These are phyloP conservation scores for Trichoderma simmonsii DNA, from an alignment of 2,329 filamentous ascomycete species.

Conservation along the genomic window DNA sequence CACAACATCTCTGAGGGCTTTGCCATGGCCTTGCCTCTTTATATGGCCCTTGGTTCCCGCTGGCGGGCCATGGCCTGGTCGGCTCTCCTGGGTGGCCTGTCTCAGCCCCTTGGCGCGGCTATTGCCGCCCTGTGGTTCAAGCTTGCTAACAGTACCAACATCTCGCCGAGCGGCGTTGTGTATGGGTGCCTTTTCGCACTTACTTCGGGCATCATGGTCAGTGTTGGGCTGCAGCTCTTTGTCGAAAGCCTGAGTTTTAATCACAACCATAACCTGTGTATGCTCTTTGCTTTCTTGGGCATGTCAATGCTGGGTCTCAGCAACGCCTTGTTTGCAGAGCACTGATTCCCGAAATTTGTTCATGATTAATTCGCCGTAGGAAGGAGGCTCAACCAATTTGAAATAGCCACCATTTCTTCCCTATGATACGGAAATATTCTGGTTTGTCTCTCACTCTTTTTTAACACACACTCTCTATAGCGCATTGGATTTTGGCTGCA, in stretches of 20 bases:
- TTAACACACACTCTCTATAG: background rate
- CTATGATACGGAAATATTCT: background rate
- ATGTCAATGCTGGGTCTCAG: constrained; percentile 87
- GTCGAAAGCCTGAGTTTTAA: constrained; percentile 81
- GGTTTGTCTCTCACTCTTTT: background rate
- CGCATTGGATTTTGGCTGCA: background rate
- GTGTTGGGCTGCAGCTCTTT: constrained; percentile 85
- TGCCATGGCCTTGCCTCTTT: constrained; percentile 86
- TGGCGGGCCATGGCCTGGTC: constrained; percentile 81
- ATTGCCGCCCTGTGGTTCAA: constrained; percentile 85
- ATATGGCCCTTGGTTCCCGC: constrained; percentile 81
- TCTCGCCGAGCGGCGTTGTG: constrained; percentile 51
- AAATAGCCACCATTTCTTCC: background rate
- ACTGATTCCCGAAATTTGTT: constrained; percentile 28
- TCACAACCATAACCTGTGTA: constrained; percentile 73
- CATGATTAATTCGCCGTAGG: background rate
- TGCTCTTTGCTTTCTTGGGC: constrained; percentile 75
- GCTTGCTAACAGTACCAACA: constrained; percentile 54
- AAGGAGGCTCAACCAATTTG: background rate
- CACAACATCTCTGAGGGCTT: constrained; percentile 99
- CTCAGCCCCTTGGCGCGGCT: constrained; percentile 81
- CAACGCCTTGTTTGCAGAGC: constrained; percentile 71
- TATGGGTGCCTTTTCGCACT: constrained; percentile 83
- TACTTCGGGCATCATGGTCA: constrained; percentile 93
- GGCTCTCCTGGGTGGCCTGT: constrained; percentile 77